These are phyloP conservation scores for Amyloporia xantha DNA, from an alignment of 768 basidiomycete species.

Conservation along the genomic window DNA sequence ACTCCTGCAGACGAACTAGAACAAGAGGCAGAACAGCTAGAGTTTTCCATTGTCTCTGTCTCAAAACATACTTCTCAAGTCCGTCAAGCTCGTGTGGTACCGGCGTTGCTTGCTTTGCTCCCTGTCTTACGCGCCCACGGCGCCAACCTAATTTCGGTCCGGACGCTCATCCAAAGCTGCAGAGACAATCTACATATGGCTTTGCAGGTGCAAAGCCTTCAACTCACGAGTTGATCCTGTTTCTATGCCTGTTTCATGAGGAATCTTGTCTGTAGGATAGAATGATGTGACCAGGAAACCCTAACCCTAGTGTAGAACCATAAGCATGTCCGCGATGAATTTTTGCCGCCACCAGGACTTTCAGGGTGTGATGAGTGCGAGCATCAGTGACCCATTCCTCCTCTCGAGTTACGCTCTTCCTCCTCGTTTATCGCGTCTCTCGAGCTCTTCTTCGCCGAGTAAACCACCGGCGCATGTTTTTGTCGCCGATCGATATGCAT, in stretches of 20 bases:
- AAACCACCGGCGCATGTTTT: conserved; percentile 23
- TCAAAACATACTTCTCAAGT: not conserved
- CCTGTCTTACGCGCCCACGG: not conserved
- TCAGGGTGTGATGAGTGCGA: conserved; percentile 22
- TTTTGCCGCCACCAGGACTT: not conserved
- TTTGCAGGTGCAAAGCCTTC: conserved; percentile 12
- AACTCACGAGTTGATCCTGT: conserved; percentile 1
- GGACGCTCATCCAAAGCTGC: conserved; percentile 3
- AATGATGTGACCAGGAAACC: no score
- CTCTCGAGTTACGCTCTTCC: conserved; percentile 31
- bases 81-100: not conserved
- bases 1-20: not conserved
- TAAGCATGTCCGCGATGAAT: not conserved
- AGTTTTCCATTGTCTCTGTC: not conserved
- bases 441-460: conserved; percentile 3
- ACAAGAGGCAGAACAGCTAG: not conserved
- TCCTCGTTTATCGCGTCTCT: conserved; percentile 11
- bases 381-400: conserved; percentile 34
- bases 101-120: not conserved
- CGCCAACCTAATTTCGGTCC: not conserved
- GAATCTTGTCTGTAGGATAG: no score
- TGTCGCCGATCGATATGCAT: conserved; percentile 29
- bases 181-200: conserved; percentile 10
- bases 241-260: no score
- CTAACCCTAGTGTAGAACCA: conserved; percentile 9